A percentile compares a stretch with the other conserved stretches of the same genome.
These are phyloP conservation scores for Corymbia maculata DNA, from an alignment of 345 rosid species.

Conservation along the genomic window DNA sequence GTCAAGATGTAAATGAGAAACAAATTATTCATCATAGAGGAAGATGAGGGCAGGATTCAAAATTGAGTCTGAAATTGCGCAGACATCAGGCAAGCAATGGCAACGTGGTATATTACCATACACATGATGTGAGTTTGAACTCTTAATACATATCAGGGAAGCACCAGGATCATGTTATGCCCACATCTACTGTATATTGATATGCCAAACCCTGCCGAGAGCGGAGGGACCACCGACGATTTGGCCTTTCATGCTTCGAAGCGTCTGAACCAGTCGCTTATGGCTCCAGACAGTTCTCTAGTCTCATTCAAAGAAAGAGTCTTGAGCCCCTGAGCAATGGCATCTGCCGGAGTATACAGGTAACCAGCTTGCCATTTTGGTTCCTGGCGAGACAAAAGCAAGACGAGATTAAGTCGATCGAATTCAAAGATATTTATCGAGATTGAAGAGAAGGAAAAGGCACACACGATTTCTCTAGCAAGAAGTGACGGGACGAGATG, in stretches of 20 bases:
- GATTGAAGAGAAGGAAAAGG: neutral
- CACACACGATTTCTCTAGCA: neutral
- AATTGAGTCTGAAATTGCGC: neutral
- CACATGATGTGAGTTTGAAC: neutral
- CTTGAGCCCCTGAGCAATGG: slow-evolving; percentile 79
- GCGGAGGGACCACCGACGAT: neutral
- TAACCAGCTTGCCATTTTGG: slow-evolving; percentile 83
- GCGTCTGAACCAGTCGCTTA: slow-evolving; percentile 61
- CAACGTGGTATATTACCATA: neutral
- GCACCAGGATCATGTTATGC: neutral
- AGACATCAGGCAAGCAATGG: neutral
- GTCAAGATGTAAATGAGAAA: neutral
- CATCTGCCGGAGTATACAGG: slow-evolving; percentile 82
- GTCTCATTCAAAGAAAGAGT: slow-evolving; percentile 63
- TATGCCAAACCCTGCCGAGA: neutral
- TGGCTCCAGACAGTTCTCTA: slow-evolving; percentile 55
- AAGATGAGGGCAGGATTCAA: neutral
- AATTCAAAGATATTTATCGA: neutral
- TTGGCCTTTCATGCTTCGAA: slow-evolving; percentile 33
- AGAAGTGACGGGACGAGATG: neutral
- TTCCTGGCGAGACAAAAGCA: slow-evolving; percentile 32
- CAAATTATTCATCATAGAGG: neutral
- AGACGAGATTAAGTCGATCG: neutral
- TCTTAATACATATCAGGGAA: neutral
- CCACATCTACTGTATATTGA: neutral